Evolutionary conservation across 2,329 filamentous ascomycete species (phyloP), one percentile per base, ranked within the genome.

Genomic region (Ustilaginoidea virens): DNA sequence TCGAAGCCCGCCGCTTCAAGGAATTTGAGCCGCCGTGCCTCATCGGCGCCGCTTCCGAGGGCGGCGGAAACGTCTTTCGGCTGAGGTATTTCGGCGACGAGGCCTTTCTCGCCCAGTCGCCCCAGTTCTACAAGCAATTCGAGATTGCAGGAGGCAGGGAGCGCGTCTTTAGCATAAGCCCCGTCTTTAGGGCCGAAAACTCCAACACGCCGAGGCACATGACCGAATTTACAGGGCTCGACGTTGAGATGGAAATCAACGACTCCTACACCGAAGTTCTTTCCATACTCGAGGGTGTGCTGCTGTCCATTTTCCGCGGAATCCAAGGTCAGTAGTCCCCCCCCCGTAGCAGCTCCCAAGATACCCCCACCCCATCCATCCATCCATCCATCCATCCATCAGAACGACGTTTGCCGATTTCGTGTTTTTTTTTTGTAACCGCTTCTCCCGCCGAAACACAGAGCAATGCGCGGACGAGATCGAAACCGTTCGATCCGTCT

Each of bases 1-100:
- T 94, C 40, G 66, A 76, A 35, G 63, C 69, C 39, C 69, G 69
- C 34, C 70, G 74, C 30, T 92, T 93, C 52, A 74, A 77, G 38
- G 72, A 81, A 52, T 85, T 94, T 46, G 82, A 93, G 51, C 80
- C 86, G 2, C 85, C 90, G 7, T 87, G 85, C 52, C 64, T 98
- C 24, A 81, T 92, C 31, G 86, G 79, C 28, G 80, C 87, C 10
- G 80, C 90, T 4, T 90, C 83, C 4, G 90, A 98, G 58, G 87
- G 90, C 44, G 90, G 90, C 39, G 75, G 75, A 41, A 92, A 87
- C 49, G 87, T 96, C 23, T 96, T 98, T 54, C 68, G 77, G 43
- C 63, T 96, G 42, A 75, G 77, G 24, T 96, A 96, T 58, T 96
- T 96, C 52, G 81, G 79, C 40, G 72, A 78, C 46, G 71, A 78